Conservation (phyloP, 2,329 filamentous ascomycete genomes). For the Phaeosphaeriaceae sp. region DNA sequence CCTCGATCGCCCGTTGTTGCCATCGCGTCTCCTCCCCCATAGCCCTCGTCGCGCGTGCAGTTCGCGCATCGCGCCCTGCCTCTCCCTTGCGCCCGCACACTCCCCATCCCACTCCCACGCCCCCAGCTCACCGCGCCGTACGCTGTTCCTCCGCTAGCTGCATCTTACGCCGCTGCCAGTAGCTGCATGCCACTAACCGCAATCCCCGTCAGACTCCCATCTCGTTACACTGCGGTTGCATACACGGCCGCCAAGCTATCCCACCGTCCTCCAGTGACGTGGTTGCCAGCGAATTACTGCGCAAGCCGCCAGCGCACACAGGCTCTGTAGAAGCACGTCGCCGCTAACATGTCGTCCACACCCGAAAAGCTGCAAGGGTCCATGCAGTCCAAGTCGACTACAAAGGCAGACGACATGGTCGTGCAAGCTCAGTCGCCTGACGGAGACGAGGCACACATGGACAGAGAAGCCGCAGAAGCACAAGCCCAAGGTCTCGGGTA, state of each 20-base stretch:
- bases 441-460: slow-evolving; percentile 87
- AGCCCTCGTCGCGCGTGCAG: neutral
- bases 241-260: slow-evolving; percentile 43
- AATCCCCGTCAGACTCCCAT: slow-evolving; percentile 27
- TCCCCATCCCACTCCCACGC: slow-evolving; percentile 12
- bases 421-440: slow-evolving; percentile 93
- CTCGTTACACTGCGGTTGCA: slow-evolving; percentile 45
- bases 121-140: slow-evolving; percentile 15
- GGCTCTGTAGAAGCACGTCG: slow-evolving; percentile 15
- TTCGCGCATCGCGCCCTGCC: slow-evolving; percentile 4
- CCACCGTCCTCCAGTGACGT: slow-evolving; percentile 45
- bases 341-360: slow-evolving; percentile 79
- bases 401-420: slow-evolving; percentile 54
- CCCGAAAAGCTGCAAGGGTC: slow-evolving; percentile 80
- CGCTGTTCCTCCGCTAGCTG: slow-evolving; percentile 20
- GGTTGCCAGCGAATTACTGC: slow-evolving; percentile 49
- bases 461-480: slow-evolving; percentile 78
- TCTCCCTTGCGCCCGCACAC: slow-evolving; percentile 25
- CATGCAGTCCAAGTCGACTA: slow-evolving; percentile 24
- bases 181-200: slow-evolving; percentile 45
- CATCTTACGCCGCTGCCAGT: slow-evolving; percentile 17
- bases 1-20: neutral
- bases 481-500: slow-evolving; percentile 77
- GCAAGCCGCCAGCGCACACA: slow-evolving; percentile 50
- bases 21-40: neutral